Evolutionary conservation across 805 yeast genomes (phyloP).

Genomic region (Tetrapisispora phaffii): DNA sequence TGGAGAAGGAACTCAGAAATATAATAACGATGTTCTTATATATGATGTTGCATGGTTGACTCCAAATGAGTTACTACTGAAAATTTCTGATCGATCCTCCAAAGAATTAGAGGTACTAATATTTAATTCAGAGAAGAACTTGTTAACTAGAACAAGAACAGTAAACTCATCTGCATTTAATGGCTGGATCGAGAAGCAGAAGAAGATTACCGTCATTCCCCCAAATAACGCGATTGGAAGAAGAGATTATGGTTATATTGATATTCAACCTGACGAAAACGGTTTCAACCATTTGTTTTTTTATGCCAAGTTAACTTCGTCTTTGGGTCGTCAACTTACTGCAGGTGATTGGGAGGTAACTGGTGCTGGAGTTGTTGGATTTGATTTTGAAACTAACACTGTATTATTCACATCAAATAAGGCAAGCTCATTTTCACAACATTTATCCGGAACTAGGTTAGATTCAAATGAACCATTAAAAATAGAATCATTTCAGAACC

Average conservation of each 20-base stretch:
- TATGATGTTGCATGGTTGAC: slow-evolving; percentile 57
- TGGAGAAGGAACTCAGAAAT: slow-evolving; percentile 19
- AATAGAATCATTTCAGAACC: slow-evolving; percentile 13
- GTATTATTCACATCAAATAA: slow-evolving; percentile 52
- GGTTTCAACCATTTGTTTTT: slow-evolving; percentile 59
- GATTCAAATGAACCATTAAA: slow-evolving; percentile 5
- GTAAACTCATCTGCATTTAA: slow-evolving; percentile 36
- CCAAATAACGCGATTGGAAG: slow-evolving; percentile 25
- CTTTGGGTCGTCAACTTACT: slow-evolving; percentile 35
- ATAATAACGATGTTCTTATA: slow-evolving; percentile 38
- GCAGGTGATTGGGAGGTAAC: slow-evolving; percentile 45
- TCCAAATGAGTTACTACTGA: slow-evolving; percentile 39
- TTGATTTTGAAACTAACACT: slow-evolving; percentile 36
- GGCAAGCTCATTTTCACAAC: slow-evolving; percentile 39
- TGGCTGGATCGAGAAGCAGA: slow-evolving; percentile 53
- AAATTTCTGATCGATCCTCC: slow-evolving; percentile 55
- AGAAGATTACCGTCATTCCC: slow-evolving; percentile 34
- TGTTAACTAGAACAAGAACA: slow-evolving; percentile 34
- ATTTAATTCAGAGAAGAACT: slow-evolving; percentile 28
- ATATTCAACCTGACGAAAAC: slow-evolving; percentile 39
- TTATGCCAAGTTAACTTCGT: slow-evolving; percentile 37
- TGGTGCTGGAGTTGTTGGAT: slow-evolving; percentile 37
- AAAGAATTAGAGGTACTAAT: slow-evolving; percentile 42
- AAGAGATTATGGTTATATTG: slow-evolving; percentile 47
- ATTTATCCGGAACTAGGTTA: slow-evolving; percentile 43